phyloP scores from a whole-genome alignment of 306 rosid species.

The Sindora glabra region DNA sequence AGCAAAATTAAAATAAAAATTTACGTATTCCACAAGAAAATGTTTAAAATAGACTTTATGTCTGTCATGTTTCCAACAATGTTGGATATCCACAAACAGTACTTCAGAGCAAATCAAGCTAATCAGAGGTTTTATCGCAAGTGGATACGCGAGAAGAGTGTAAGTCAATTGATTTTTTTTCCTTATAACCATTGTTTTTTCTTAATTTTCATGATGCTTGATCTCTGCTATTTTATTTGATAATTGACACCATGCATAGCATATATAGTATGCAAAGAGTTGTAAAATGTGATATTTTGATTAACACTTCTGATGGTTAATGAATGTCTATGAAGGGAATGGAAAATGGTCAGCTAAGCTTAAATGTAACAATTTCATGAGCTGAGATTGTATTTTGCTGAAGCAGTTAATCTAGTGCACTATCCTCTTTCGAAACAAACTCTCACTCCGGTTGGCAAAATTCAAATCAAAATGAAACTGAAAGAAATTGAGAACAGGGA shows the following conservation, averaged over 20 bases:
- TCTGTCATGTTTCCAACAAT: too few species aligned
- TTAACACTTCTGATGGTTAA: background rate
- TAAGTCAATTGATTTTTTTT: slow-evolving; percentile 37
- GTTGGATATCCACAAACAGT: slow-evolving; percentile 83
- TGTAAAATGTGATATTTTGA: background rate
- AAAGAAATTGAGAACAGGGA: too few species aligned
- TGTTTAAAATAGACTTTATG: too few species aligned
- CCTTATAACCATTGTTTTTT: background rate
- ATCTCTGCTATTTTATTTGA: background rate
- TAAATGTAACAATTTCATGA: background rate
- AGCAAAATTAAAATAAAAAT: too few species aligned
- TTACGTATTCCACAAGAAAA: too few species aligned
- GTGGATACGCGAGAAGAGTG: slow-evolving; percentile 48
- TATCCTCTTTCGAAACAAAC: too few species aligned
- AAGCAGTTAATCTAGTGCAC: too few species aligned
- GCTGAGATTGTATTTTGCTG: background rate
- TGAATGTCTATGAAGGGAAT: background rate
- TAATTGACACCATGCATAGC: background rate
- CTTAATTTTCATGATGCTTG: background rate
- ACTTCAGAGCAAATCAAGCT: slow-evolving; percentile 41
- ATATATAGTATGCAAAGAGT: background rate
- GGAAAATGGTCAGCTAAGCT: slow-evolving; percentile 7
- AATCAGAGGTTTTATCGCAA: slow-evolving; percentile 25
- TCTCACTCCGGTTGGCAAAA: too few species aligned
- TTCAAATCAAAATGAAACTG: too few species aligned